Percentiles rank a stretch among this genome's conserved stretches.
phyloP scores from a whole-genome alignment of 164 flowering plant species.

The Chloranthus sessilifolius region DNA sequence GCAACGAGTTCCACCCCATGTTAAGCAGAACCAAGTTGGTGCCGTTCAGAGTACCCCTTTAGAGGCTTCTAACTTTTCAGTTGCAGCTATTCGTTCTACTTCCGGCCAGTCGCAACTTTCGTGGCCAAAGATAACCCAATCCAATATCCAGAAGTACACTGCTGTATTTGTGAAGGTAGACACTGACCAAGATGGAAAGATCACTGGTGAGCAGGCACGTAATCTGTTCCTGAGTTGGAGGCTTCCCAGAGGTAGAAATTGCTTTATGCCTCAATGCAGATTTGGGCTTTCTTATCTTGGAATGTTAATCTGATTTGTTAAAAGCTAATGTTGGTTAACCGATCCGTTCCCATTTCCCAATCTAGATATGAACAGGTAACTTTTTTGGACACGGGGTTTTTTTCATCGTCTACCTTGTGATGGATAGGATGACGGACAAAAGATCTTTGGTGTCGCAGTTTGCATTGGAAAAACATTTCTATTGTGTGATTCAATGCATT shows the following conservation, averaged over 20 bases:
- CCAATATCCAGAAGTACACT: conserved; percentile 80
- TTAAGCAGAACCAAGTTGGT: conserved; percentile 36
- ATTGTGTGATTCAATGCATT: no score
- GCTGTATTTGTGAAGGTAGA: conserved; percentile 89
- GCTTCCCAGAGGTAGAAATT: conserved; percentile 71
- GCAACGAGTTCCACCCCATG: conserved; percentile 31
- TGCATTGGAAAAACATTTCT: no score
- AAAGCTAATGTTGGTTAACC: no score
- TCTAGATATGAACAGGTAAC: no score
- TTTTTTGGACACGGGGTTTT: no score
- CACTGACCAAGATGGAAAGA: conserved; percentile 88
- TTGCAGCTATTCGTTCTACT: conserved; percentile 36
- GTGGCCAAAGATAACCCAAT: conserved; percentile 91
- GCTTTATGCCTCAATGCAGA: no score
- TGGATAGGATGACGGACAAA: no score
- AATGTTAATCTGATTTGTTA: no score
- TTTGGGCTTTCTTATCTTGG: no score
- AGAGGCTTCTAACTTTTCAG: conserved; percentile 37
- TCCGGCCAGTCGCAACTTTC: conserved; percentile 46
- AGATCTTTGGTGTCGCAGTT: no score
- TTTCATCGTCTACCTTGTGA: no score
- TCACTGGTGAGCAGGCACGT: conserved; percentile 89
- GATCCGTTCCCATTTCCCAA: no score
- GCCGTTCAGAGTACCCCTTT: conserved; percentile 30
- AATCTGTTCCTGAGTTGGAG: conserved; percentile 93